These are phyloP conservation scores for Fusarium pseudonygamai DNA, from an alignment of 2,329 filamentous ascomycete species.

Conservation along the genomic window DNA sequence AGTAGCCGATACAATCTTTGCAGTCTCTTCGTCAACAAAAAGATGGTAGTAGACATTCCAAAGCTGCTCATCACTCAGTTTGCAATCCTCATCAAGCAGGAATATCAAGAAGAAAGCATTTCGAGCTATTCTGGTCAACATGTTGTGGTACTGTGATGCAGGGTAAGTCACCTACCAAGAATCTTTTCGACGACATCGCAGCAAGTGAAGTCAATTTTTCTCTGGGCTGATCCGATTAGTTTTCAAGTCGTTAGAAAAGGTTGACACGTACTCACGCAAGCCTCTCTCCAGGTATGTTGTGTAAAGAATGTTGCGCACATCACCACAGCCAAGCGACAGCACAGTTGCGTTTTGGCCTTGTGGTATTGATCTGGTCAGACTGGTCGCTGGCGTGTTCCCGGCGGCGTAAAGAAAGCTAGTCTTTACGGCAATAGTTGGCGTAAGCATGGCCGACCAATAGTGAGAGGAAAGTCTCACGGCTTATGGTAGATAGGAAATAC, in stretches of 20 bases:
- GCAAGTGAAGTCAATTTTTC: conserved; percentile 64
- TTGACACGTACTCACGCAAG: conserved; percentile 44
- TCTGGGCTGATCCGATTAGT: conserved; percentile 46
- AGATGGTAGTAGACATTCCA: conserved; percentile 68
- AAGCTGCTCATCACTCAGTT: conserved; percentile 43
- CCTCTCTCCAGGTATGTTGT: conserved; percentile 57
- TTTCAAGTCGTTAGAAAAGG: neutral
- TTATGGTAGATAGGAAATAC: neutral
- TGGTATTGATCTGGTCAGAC: conserved; percentile 58
- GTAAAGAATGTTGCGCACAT: conserved; percentile 65
- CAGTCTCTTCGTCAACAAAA: conserved; percentile 52
- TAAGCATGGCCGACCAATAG: conserved; percentile 47
- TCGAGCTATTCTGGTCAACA: conserved; percentile 53
- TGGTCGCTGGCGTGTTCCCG: conserved; percentile 65
- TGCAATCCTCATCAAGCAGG: conserved; percentile 53
- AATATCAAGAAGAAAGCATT: conserved; percentile 64
- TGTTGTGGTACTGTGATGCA: neutral
- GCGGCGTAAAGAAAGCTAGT: conserved; percentile 55
- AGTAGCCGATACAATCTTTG: conserved; percentile 53
- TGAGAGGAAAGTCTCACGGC: neutral
- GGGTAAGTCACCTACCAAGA: conserved; percentile 53
- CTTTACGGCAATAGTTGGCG: conserved; percentile 48
- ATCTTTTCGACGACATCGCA: conserved; percentile 62
- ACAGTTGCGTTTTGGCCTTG: conserved; percentile 60
- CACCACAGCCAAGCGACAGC: conserved; percentile 65